A percentile compares a stretch with the other conserved stretches of the same genome.
phyloP scores from a whole-genome alignment of 2,329 filamentous ascomycete genomes.

The Escovopsis sp. region DNA sequence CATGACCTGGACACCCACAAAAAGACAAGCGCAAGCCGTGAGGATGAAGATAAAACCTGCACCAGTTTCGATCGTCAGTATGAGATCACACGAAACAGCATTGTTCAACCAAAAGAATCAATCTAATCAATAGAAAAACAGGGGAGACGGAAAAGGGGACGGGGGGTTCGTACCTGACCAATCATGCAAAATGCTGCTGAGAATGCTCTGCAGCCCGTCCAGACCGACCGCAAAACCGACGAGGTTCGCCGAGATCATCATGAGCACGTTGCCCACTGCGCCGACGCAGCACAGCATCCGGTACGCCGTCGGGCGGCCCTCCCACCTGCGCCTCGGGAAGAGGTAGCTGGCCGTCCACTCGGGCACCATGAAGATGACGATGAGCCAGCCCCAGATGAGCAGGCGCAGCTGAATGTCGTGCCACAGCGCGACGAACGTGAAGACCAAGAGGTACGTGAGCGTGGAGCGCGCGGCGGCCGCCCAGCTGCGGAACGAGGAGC shows the following conservation, averaged over 20 bases:
- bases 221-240: conserved; percentile 89
- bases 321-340: conserved; percentile 64
- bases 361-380: conserved; percentile 85
- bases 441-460: conserved; percentile 67
- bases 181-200: conserved; percentile 60
- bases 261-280: conserved; percentile 68
- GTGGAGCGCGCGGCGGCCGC: conserved; percentile 41
- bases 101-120: conserved; percentile 10
- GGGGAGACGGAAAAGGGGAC: no score
- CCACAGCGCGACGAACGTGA: conserved; percentile 96
- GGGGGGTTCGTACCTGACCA: conserved; percentile 44
- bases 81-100: no score
- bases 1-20: conserved; percentile 84
- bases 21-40: conserved; percentile 57
- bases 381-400: conserved; percentile 92
- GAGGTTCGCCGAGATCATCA: conserved; percentile 93
- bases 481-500: conserved; percentile 37
- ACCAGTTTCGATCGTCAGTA: background rate
- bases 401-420: conserved; percentile 88
- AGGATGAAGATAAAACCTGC: conserved; percentile 58
- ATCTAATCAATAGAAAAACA: no score
- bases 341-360: conserved; percentile 59
- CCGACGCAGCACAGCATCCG: conserved; percentile 69
- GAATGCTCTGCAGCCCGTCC: conserved; percentile 67
- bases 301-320: conserved; percentile 53